Percentiles rank a stretch among this genome's conserved stretches.
phyloP scores from a whole-genome alignment of 1,139 yeast genomes.

The Candida mesenterica region DNA sequence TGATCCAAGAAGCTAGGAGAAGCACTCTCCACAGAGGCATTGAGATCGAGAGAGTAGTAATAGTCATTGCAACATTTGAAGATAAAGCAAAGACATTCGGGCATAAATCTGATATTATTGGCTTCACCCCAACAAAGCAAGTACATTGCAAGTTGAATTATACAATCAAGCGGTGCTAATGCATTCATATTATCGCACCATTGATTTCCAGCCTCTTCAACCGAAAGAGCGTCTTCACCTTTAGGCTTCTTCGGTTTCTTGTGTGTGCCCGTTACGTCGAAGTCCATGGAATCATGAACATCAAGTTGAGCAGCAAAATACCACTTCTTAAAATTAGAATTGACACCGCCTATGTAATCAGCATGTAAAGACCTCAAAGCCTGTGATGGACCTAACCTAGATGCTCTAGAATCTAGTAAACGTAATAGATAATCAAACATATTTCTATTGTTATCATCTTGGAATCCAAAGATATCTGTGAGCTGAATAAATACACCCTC shows the following conservation, averaged over 20 bases:
- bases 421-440: constrained; percentile 64
- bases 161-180: constrained; percentile 52
- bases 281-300: constrained; percentile 72
- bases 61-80: constrained; percentile 76
- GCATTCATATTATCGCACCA: constrained; percentile 65
- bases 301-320: constrained; percentile 91
- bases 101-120: constrained; percentile 76
- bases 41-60: constrained; percentile 46
- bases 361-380: constrained; percentile 66
- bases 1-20: constrained; percentile 52
- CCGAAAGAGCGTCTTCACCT: constrained; percentile 42
- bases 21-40: constrained; percentile 19
- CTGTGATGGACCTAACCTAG: constrained; percentile 54
- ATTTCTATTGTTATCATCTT: constrained; percentile 58
- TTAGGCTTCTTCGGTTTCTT: too few relatives aligned
- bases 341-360: constrained; percentile 84
- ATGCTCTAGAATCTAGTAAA: constrained; percentile 65
- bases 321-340: constrained; percentile 93
- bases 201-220: constrained; percentile 78
- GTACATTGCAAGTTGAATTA: constrained; percentile 66
- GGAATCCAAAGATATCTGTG: constrained; percentile 65
- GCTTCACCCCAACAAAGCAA: constrained; percentile 90
- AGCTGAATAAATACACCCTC: constrained; percentile 28
- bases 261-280: too few relatives aligned
- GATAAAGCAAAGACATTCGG: constrained; percentile 80